A percentile compares a stretch with the other conserved stretches of the same genome.
Evolutionary conservation across 139 green algal species (phyloP).

Genomic region (Chlorella vulgaris): DNA sequence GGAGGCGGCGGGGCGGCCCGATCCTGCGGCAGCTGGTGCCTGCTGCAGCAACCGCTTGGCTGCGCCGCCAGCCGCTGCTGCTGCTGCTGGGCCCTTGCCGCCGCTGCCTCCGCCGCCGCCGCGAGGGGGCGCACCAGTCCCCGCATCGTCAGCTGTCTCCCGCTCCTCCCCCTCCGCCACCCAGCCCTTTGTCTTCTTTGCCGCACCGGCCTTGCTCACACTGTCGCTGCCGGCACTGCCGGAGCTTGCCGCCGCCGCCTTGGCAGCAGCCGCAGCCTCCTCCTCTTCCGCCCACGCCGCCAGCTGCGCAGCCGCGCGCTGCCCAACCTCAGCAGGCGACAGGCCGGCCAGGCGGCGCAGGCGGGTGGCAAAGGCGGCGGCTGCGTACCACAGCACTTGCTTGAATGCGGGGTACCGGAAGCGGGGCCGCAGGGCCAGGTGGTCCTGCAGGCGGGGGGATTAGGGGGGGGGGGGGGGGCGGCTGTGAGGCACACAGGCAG

Average conservation of each 20-base stretch:
- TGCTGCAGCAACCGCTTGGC: constrained; percentile 6
- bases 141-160: constrained; percentile 15
- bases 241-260: background rate
- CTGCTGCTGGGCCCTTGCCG: no score
- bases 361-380: background rate
- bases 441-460: background rate
- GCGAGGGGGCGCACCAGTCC: background rate
- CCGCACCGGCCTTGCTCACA: constrained; percentile 26
- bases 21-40: background rate
- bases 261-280: constrained; percentile 3
- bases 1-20: background rate
- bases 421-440: constrained; percentile 10
- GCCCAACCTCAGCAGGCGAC: background rate
- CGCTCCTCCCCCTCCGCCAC: background rate
- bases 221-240: constrained; percentile 8
- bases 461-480: no score
- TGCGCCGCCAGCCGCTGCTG: constrained; percentile 5
- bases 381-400: constrained; percentile 37
- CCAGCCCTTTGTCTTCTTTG: constrained; percentile 24
- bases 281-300: background rate
- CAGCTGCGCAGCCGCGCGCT: constrained; percentile 20
- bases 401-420: constrained; percentile 28
- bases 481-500: background rate
- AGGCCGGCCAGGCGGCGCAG: constrained; percentile 19
- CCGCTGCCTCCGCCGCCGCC: background rate